Evolutionary conservation across 345 rosid species (phyloP), one percentile per base, ranked within the genome.

Genomic region (Lepidium sativum): DNA sequence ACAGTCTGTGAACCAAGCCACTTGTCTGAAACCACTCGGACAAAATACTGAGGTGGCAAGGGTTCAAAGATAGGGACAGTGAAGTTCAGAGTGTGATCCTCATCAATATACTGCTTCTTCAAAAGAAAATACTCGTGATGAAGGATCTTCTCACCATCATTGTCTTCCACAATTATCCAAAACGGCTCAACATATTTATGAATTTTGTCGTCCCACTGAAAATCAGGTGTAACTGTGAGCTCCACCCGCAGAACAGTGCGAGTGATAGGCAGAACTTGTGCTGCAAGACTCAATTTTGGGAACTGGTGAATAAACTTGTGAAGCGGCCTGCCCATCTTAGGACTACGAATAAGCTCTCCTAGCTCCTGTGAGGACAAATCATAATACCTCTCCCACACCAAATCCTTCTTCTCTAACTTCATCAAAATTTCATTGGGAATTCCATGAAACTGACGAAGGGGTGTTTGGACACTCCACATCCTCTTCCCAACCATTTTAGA

Each of bases 401-500:
- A 76, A 79, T 86, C 85, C 58, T 86, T 88, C 86, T 84, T 86
- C 83, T 84, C 98, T 83, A 91, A 75, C 75, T 84, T 92, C 80
- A 78, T 82, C 58, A 92, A 60, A 72, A 86, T 78, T 60, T 85
- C 91, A 76, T 78, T 81, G 6, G 87, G 87, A 66, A 92, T 85
- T 40, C 84, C 89, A 61, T 61, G 44, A 75, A 92, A 92, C 64
- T 92, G 98, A 6, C 91, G 83, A 55, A 89, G 87, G 5, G 92
- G 92, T 27, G 91, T 89, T 58, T 92, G 96, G 71, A 89, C 88
- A 78, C 82, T 84, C 96, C 98, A 89, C 86, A 92, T 92, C 79
- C 92, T 84, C 84, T 78, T 92, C 39, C 73, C 81, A 53, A 92
- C 82, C 96, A 92, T 87, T 65, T 89, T 91, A 74, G 90, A 82